Evolutionary conservation across 2,329 filamentous ascomycete species (phyloP), one percentile per base, ranked within the genome.

Genomic region (Tolypocladium ovalisporum): DNA sequence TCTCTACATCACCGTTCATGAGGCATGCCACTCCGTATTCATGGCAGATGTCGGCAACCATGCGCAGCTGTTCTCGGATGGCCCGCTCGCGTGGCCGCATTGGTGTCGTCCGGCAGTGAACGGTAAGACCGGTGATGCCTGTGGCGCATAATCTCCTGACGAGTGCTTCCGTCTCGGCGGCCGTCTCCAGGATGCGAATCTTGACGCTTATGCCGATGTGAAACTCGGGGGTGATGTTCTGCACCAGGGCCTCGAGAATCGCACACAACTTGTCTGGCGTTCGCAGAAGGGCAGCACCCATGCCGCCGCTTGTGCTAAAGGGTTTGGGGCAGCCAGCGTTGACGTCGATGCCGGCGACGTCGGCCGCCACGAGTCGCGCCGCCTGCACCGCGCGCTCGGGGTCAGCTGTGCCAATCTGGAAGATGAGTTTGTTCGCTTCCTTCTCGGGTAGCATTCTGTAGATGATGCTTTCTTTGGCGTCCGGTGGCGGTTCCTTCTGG

Each of bases 281-380:
- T 64, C 83, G 84, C 19, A 99, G 81, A 24, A 99, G 80, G 1
- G 92, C 93, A 0, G 94, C 94, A 54, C 94, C 94, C 94, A 99
- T 99, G 54, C 94, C 94, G 59, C 91, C 91, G 61, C 82, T 83
- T 2, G 93, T 96, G 67, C 89, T 96, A 73, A 99, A 99, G 0
- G 93, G 89, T 73, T 99, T 99, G 0, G 94, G 94, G 69, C 94
- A 99, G n/a, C 94, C 94, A 0, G 94, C 91, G 71, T 99, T 99
- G 61, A 99, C 88, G 70, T 97, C 94, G 64, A 99, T 97, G 59
- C 94, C 94, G 0, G 87, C 86, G 3, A 99, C 94, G 72, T 97
- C 90, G 15, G 76, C 81, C 0, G 92, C 94, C 24, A 99, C 87
- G 19, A 97, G 75, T 56, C 85, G 85, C 2, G 93, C 91, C 1